Base-by-base conservation (phyloP, 2,329 filamentous ascomycete species). In the Colletotrichum aenigma region DNA sequence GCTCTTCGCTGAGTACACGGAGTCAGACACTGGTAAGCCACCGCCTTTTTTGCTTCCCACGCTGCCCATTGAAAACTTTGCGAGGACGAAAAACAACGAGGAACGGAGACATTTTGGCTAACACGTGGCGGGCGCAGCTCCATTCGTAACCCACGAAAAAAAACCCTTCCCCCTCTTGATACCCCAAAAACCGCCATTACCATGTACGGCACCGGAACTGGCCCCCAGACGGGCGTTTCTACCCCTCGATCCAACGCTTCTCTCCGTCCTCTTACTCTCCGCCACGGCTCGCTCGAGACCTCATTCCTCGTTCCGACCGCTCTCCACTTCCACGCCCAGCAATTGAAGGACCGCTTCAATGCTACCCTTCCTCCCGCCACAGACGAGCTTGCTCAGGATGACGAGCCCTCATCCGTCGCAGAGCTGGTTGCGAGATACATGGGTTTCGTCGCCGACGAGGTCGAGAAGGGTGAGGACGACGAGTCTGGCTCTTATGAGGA, bases 311-410 rank as follows among this genome's bases (percentile, higher is more conserved):
- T 99, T 83, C 96, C 97, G 75, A 98, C 97, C 80, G 95, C 93
- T 82, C 92, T 98, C 78, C 97, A 99, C 87, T 99, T 97, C 89
- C 96, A 97, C 86, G 97, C 97, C 81, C 94, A 96, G 76, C 95
- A 98, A 88, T 90, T 98, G 83, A 97, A 96, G 89, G 96, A 98
- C 81, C 91, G 93, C 79, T 99, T 99, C 87, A 91, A 93, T 79
- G 91, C 94, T 64, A 95, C 93, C 78, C 91, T 99, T 80, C 97
- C 97, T 70, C 90, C 93, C 81, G 95, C 97, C 74, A 99, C 97
- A 84, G 97, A 99, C 84, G 97, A 99, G 89, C 92, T 98, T 78
- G 97, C 97, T 77, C 96, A 96, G 84, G 97, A 99, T 89, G 97
- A 99, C 81, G 97, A 99, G 89, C 97, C 97, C n/a, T 98, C 97